A percentile compares a stretch with the other conserved stretches of the same genome.
These are phyloP conservation scores for Ophiocordyceps camponoti-floridani DNA, from an alignment of 2,329 filamentous ascomycete genomes.

Conservation along the genomic window DNA sequence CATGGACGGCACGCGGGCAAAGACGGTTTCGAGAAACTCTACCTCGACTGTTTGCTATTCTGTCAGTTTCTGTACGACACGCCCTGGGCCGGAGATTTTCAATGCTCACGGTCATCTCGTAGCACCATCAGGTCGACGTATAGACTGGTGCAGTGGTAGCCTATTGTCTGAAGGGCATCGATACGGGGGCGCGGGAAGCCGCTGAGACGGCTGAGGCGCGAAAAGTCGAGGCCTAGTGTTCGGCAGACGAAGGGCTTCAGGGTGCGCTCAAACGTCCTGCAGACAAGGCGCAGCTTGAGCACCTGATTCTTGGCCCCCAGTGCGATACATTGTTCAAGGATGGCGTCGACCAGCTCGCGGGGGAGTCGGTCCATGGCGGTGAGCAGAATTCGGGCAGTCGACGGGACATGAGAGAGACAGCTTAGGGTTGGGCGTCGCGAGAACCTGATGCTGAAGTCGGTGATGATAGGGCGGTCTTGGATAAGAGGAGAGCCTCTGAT, in stretches of 20 bases:
- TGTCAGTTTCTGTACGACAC: no score
- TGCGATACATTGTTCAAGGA: conserved; percentile 24
- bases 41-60: conserved; percentile 22
- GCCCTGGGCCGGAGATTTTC: not conserved
- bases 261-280: conserved; percentile 26
- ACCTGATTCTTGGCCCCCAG: conserved; percentile 24
- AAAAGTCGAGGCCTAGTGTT: conserved; percentile 31
- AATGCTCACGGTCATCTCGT: conserved; percentile 25
- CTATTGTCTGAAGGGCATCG: conserved; percentile 25
- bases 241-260: conserved; percentile 26
- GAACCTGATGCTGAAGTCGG: not conserved
- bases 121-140: conserved; percentile 35
- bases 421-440: not conserved
- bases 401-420: not conserved
- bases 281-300: conserved; percentile 27
- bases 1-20: conserved; percentile 27
- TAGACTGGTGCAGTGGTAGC: conserved; percentile 27
- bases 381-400: not conserved
- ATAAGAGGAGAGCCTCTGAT: no score
- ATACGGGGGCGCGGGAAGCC: conserved; percentile 14
- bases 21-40: conserved; percentile 25
- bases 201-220: conserved; percentile 22
- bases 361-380: conserved; percentile 26
- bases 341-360: conserved; percentile 26
- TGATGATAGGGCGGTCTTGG: no score